These are phyloP conservation scores for Bolboschoenoplectus hybrid DNA, from an alignment of 202 grass and related monocot species.

Conservation along the genomic window DNA sequence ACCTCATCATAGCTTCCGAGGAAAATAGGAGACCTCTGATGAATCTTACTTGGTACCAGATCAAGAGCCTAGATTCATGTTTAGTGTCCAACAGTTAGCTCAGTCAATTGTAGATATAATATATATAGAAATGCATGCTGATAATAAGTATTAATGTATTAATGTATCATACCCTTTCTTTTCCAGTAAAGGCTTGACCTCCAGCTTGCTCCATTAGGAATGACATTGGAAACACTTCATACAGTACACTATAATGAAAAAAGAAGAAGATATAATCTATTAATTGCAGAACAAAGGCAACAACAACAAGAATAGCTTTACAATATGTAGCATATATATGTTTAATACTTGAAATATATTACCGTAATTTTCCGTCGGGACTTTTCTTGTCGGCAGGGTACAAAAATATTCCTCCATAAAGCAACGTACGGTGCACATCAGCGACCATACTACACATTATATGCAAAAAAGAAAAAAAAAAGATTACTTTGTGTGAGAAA, in stretches of 20 bases:
- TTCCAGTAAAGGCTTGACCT: conserved; percentile 93
- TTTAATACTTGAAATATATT: conserved; percentile 4
- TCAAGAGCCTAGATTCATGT: conserved; percentile 67
- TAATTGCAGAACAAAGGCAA: conserved; percentile 18
- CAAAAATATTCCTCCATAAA: conserved; percentile 93
- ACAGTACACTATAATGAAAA: conserved; percentile 70
- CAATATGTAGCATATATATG: neutral
- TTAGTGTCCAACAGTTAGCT: neutral
- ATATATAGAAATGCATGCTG: neutral
- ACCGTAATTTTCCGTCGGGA: conserved; percentile 88
- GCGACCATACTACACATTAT: conserved; percentile 89
- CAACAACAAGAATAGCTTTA: neutral
- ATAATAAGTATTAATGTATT: neutral
- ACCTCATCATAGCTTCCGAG: conserved; percentile 92
- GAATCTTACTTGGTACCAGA: conserved; percentile 80
- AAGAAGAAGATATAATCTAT: neutral
- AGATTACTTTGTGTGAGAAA: neutral
- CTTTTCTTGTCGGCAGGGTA: conserved; percentile 97
- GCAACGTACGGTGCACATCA: conserved; percentile 88
- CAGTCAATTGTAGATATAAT: conserved; percentile 3
- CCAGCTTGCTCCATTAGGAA: conserved; percentile 97
- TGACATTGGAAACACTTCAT: conserved; percentile 99
- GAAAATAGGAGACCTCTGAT: conserved; percentile 85
- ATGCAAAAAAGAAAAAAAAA: neutral
- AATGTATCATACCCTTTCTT: conserved; percentile 61